A percentile compares a stretch with the other conserved stretches of the same genome.
phyloP scores from a whole-genome alignment of 306 rosid species.

The Prunus fruticosa region DNA sequence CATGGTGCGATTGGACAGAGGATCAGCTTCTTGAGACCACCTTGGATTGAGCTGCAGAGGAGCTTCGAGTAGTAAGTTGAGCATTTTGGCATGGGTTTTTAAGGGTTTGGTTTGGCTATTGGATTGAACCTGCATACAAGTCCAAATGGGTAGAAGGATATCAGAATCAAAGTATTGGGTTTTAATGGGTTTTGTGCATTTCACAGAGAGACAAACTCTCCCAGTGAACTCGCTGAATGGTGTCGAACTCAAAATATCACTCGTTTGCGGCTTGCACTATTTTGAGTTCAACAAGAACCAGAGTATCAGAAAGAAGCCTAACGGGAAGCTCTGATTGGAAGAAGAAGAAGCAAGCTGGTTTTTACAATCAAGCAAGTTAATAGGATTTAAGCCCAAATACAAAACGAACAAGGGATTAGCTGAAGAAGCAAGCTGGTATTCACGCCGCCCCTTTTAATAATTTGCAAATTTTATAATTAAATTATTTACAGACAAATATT shows the following conservation, averaged over 20 bases:
- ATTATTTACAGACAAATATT: too few relatives aligned
- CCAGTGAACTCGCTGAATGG: neutral
- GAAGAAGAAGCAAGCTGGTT: neutral
- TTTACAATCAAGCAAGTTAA: neutral
- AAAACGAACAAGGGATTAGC: too few relatives aligned
- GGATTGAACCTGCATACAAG: neutral
- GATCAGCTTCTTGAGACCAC: neutral
- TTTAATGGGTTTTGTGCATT: neutral
- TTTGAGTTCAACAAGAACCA: constrained; percentile 3
- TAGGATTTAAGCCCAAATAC: neutral
- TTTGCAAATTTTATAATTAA: too few relatives aligned
- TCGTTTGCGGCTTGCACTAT: neutral
- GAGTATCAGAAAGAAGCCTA: neutral
- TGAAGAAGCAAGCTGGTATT: too few relatives aligned
- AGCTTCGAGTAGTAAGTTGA: constrained; percentile 29
- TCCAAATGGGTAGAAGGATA: neutral
- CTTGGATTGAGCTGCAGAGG: constrained; percentile 32
- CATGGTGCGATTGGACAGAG: constrained; percentile 19
- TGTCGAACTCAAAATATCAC: neutral
- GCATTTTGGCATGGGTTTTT: constrained; percentile 53
- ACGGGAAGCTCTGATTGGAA: neutral
- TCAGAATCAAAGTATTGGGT: neutral
- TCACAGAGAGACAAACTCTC: neutral
- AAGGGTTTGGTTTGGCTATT: constrained; percentile 1
- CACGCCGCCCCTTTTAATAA: too few relatives aligned